A percentile compares a stretch with the other conserved stretches of the same genome.
Evolutionary conservation across 2,329 filamentous ascomycete genomes (phyloP).

Genomic region (Fusarium penzigii): DNA sequence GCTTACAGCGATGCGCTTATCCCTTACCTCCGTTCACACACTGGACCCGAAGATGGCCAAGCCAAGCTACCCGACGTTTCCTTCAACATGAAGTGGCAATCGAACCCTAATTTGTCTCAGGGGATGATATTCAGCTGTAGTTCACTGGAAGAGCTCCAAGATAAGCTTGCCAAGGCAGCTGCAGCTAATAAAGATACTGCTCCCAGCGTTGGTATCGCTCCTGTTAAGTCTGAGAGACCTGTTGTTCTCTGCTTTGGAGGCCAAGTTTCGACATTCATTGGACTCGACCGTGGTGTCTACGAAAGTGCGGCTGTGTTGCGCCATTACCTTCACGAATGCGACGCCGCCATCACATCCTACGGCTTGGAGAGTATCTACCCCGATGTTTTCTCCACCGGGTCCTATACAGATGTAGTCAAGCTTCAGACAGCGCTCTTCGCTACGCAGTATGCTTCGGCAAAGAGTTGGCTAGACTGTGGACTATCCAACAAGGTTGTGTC

Average conservation of each 20-base stretch:
- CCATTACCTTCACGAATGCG: neutral
- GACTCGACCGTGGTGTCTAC: neutral
- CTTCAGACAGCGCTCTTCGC: conserved; percentile 33
- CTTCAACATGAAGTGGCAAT: too few relatives aligned
- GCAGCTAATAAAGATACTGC: neutral
- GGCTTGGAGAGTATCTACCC: conserved; percentile 36
- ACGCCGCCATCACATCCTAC: conserved; percentile 1
- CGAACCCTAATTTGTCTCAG: too few relatives aligned
- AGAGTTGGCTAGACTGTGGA: conserved; percentile 23
- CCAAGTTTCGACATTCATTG: neutral
- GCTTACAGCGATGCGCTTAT: too few relatives aligned
- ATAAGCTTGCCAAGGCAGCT: too few relatives aligned
- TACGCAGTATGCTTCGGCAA: conserved; percentile 22
- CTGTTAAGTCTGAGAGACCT: neutral
- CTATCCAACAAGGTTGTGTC: conserved; percentile 2
- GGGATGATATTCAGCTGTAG: too few relatives aligned
- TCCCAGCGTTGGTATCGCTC: neutral
- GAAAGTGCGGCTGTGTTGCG: neutral
- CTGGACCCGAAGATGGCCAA: too few relatives aligned
- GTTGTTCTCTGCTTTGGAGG: neutral
- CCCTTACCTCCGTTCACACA: too few relatives aligned
- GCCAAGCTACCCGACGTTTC: too few relatives aligned
- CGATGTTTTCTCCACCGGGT: conserved; percentile 26
- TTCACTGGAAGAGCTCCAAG: too few relatives aligned
- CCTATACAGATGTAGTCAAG: conserved; percentile 29